Conservation (phyloP, 805 yeast genomes). For the Metschnikowia similis region DNA sequence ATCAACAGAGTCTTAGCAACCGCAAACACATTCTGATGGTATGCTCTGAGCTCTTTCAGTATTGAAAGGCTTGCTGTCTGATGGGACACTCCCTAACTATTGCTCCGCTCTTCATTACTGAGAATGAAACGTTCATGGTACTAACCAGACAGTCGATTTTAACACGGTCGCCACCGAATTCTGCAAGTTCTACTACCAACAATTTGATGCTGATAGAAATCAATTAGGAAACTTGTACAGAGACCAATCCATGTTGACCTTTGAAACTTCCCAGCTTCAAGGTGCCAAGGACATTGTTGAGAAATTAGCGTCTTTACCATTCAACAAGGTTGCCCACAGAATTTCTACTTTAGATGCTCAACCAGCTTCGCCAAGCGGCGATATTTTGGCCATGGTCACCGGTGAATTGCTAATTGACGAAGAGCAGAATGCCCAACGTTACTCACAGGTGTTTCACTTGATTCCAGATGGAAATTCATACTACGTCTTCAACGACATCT, state of each 20-base stretch:
- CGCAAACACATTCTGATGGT: too few species aligned
- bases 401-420: conserved; percentile 92
- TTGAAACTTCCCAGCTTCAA: conserved; percentile 90
- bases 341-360: conserved; percentile 96
- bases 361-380: conserved; percentile 91
- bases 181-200: conserved; percentile 91
- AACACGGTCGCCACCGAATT: conserved; percentile 64
- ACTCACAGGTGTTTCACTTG: conserved; percentile 96
- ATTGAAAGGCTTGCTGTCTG: too few species aligned
- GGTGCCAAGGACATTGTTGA: conserved; percentile 93
- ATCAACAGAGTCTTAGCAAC: background rate
- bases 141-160: conserved; percentile 34
- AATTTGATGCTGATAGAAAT: conserved; percentile 87
- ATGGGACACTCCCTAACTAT: too few species aligned
- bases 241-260: conserved; percentile 95
- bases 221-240: conserved; percentile 93
- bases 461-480: conserved; percentile 89
- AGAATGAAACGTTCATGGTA: background rate
- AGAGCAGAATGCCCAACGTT: conserved; percentile 92
- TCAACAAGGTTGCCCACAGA: conserved; percentile 89
- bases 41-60: too few species aligned
- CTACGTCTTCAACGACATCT: conserved; percentile 93
- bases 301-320: conserved; percentile 83
- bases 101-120: background rate
- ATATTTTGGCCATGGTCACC: conserved; percentile 94